These are phyloP conservation scores for Oxalis stricta DNA, from an alignment of 441 rosid species.

Conservation along the genomic window DNA sequence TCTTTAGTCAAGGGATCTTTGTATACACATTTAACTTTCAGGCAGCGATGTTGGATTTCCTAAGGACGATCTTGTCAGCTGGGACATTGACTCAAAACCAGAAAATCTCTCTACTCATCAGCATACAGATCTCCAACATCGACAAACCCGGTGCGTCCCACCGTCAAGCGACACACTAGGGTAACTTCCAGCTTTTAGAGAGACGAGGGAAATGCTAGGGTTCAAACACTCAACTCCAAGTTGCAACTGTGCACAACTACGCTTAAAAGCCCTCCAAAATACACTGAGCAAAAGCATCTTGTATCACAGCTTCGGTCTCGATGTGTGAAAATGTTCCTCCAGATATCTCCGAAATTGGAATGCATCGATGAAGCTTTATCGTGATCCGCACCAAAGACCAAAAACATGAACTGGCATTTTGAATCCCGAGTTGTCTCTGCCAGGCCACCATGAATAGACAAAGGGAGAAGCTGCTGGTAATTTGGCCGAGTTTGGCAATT, in stretches of 20 bases:
- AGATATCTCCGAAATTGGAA: slow-evolving; percentile 42
- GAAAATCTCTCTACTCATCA: slow-evolving; percentile 63
- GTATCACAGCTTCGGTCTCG: slow-evolving; percentile 60
- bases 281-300: slow-evolving; percentile 76
- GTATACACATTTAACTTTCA: slow-evolving; percentile 34
- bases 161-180: slow-evolving; percentile 16
- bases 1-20: slow-evolving; percentile 43
- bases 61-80: slow-evolving; percentile 16
- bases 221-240: slow-evolving; percentile 36
- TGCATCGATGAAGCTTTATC: slow-evolving; percentile 67
- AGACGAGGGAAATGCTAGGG: slow-evolving; percentile 19
- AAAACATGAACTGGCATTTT: slow-evolving; percentile 57
- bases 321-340: slow-evolving; percentile 71
- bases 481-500: slow-evolving; percentile 15
- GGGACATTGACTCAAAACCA: slow-evolving; percentile 46
- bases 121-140: slow-evolving; percentile 61
- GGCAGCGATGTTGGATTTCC: slow-evolving; percentile 26
- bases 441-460: slow-evolving; percentile 15
- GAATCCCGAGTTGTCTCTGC: slow-evolving; percentile 18
- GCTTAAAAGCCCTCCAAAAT: slow-evolving; percentile 66
- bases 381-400: slow-evolving; percentile 62
- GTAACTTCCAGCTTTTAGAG: slow-evolving; percentile 58
- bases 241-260: slow-evolving; percentile 52
- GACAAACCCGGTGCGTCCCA: slow-evolving; percentile 30
- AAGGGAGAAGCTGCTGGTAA: slow-evolving; percentile 39